These are phyloP conservation scores for Trichothecium sympodiale DNA, from an alignment of 2,329 filamentous ascomycete species.

Conservation along the genomic window DNA sequence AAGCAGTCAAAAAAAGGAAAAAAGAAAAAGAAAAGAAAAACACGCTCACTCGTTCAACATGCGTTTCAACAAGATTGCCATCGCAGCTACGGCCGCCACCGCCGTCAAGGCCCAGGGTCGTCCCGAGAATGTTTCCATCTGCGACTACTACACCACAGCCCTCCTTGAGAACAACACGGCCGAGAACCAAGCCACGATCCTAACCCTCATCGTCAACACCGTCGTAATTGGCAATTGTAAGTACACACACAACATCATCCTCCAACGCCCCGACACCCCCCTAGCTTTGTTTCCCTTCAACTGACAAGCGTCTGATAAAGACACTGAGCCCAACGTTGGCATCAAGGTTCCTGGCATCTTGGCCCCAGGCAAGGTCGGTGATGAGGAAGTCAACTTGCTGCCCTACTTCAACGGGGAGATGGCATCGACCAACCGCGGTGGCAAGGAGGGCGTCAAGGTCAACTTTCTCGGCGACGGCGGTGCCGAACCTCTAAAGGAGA, in stretches of 20 bases:
- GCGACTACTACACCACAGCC: conserved; percentile 53
- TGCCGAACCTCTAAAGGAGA: conserved; percentile 40
- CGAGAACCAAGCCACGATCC: conserved; percentile 42
- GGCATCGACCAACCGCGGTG: conserved; percentile 40
- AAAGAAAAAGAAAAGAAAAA: neutral
- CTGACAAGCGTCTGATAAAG: conserved; percentile 14
- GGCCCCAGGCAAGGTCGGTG: conserved; percentile 35
- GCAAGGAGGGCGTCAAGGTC: conserved; percentile 30
- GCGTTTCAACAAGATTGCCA: conserved; percentile 11
- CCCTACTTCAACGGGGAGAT: conserved; percentile 49
- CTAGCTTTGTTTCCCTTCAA: too few species aligned
- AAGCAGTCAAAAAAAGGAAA: too few species aligned
- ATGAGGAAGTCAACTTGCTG: conserved; percentile 40
- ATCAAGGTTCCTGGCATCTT: conserved; percentile 47
- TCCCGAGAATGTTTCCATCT: conserved; percentile 39
- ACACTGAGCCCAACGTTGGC: conserved; percentile 41
- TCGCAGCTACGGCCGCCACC: conserved; percentile 10
- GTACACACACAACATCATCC: conserved; percentile 10
- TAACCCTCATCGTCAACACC: conserved; percentile 50
- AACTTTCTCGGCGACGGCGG: conserved; percentile 53
- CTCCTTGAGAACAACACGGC: conserved; percentile 47
- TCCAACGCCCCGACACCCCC: too few species aligned
- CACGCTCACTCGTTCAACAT: conserved; percentile 8
- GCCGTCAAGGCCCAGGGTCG: conserved; percentile 27
- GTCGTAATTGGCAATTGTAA: conserved; percentile 52